Conservation (phyloP, 495 filamentous ascomycete species). For the Tuber microsphaerosporum region DNA sequence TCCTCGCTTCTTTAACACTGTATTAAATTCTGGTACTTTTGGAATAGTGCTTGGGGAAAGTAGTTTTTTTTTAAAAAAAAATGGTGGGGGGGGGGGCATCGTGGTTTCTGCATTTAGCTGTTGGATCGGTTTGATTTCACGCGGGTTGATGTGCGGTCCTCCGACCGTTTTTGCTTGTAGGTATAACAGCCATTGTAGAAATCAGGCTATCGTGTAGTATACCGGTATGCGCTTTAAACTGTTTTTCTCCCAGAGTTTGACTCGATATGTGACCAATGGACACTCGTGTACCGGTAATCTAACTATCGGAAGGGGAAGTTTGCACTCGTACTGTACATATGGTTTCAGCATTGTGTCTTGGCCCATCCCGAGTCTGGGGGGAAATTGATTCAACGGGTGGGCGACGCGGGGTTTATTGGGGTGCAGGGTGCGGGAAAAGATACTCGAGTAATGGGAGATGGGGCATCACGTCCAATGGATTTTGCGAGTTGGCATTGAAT, state of each 20-base stretch:
- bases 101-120: slow-evolving; percentile 3
- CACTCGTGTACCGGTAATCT: not conserved
- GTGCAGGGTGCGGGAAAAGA: not conserved
- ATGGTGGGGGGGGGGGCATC: not conserved
- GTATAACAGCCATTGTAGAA: not conserved
- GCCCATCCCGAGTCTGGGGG: not conserved
- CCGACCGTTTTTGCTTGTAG: not conserved
- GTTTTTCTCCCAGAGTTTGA: not conserved
- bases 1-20: slow-evolving; percentile 5
- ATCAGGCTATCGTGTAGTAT: not conserved
- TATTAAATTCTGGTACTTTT: slow-evolving; percentile 5
- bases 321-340: no score
- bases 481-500: not conserved
- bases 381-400: not conserved
- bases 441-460: not conserved
- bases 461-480: not conserved
- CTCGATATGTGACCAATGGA: not conserved
- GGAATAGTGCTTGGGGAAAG: slow-evolving; percentile 1
- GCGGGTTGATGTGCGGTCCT: not conserved
- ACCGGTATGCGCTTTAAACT: not conserved
- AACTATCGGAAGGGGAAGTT: not conserved
- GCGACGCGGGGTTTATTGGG: not conserved
- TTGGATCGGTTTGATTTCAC: not conserved
- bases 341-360: not conserved
- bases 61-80: not conserved